These are phyloP conservation scores for Zygosaccharomyces bailii DNA, from an alignment of 805 yeast species.

Conservation along the genomic window DNA sequence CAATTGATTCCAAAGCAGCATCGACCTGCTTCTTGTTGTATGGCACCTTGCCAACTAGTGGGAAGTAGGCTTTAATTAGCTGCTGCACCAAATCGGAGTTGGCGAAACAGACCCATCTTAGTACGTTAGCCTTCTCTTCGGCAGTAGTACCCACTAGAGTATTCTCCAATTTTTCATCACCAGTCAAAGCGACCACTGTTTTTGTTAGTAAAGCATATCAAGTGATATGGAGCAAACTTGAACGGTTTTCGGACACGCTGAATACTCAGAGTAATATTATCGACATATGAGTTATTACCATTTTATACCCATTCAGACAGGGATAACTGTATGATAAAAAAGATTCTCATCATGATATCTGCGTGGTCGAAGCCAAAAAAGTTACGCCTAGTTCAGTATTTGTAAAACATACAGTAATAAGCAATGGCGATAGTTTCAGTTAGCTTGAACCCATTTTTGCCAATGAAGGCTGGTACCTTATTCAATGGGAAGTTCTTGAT, in stretches of 20 bases:
- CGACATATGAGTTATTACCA: constrained; percentile 35
- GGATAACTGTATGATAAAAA: constrained; percentile 37
- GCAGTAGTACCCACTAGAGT: constrained; percentile 60
- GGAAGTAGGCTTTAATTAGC: constrained; percentile 48
- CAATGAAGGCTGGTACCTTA: constrained; percentile 66
- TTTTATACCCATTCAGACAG: constrained; percentile 38
- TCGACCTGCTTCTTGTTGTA: constrained; percentile 76
- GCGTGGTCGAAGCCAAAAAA: constrained; percentile 2
- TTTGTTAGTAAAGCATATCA: constrained; percentile 14
- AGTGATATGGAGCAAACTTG: background rate
- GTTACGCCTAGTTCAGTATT: constrained; percentile 1
- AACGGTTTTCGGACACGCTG: background rate
- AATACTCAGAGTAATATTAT: constrained; percentile 31
- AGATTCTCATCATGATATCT: constrained; percentile 34
- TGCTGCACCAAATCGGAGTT: constrained; percentile 60
- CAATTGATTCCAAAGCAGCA: constrained; percentile 39
- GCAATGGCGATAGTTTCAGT: constrained; percentile 64
- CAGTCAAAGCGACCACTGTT: constrained; percentile 34
- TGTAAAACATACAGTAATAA: constrained; percentile 41
- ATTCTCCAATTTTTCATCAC: constrained; percentile 37
- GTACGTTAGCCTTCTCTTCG: constrained; percentile 55
- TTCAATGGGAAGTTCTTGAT: constrained; percentile 57
- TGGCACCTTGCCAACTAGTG: constrained; percentile 59
- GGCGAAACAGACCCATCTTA: constrained; percentile 74
- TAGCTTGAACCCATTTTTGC: constrained; percentile 70